Conservation (phyloP, 139 green algal species). For the Zygnema circumcarinatum region DNA sequence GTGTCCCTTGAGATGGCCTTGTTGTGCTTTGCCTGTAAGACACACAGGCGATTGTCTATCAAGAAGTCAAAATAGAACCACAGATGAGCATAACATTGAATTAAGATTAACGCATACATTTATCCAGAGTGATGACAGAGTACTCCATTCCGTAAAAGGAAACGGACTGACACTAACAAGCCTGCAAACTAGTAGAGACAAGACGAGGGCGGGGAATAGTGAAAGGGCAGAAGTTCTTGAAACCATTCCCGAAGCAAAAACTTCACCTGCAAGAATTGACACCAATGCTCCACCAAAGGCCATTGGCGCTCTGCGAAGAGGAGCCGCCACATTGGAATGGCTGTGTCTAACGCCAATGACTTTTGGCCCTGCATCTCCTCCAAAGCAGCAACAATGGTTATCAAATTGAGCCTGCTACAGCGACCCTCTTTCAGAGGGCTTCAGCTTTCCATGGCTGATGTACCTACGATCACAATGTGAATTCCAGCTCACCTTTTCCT, state of each 20-base stretch:
- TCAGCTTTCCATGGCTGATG: too few species aligned
- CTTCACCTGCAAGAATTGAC: conserved; percentile 76
- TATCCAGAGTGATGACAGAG: too few species aligned
- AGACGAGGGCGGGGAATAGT: neutral
- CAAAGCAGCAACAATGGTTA: neutral
- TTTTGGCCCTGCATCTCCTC: conserved; percentile 78
- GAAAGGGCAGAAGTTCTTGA: neutral
- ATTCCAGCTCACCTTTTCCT: conserved; percentile 73
- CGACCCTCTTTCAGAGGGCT: too few species aligned
- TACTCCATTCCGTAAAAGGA: too few species aligned
- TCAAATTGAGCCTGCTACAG: conserved; percentile 8
- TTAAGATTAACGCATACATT: too few species aligned
- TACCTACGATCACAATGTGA: too few species aligned
- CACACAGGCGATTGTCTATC: neutral
- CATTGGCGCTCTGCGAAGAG: conserved; percentile 71
- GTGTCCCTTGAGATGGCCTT: conserved; percentile 66
- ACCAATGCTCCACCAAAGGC: conserved; percentile 79
- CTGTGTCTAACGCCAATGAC: conserved; percentile 89
- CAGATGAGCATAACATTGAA: too few species aligned
- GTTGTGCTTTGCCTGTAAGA: conserved; percentile 53
- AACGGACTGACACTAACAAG: conserved; percentile 1
- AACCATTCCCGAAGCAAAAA: too few species aligned
- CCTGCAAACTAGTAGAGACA: neutral
- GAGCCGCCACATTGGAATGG: conserved; percentile 92
- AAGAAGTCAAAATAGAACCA: too few species aligned